These are phyloP conservation scores for Aspergillus persii DNA, from an alignment of 2,329 filamentous ascomycete genomes.

Conservation along the genomic window DNA sequence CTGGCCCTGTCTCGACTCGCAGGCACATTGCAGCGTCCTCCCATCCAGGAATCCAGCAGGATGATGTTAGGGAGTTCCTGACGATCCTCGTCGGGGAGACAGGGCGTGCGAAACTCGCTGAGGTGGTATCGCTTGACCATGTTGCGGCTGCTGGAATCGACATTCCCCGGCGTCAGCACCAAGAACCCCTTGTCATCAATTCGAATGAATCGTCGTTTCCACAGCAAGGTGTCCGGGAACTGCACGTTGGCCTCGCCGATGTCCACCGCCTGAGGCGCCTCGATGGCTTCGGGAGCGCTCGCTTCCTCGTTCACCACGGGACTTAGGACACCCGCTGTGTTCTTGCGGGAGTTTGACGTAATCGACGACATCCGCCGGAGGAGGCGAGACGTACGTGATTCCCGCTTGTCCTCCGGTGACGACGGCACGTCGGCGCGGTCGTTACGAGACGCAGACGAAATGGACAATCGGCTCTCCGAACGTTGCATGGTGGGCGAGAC, in stretches of 20 bases:
- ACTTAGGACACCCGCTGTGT: constrained; percentile 38
- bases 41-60: constrained; percentile 61
- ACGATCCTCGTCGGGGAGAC: constrained; percentile 81
- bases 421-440: constrained; percentile 37
- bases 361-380: constrained; percentile 66
- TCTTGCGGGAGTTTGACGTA: constrained; percentile 52
- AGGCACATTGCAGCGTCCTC: constrained; percentile 62
- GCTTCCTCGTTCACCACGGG: constrained; percentile 37
- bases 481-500: constrained; percentile 28
- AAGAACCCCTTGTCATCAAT: constrained; percentile 82
- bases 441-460: constrained; percentile 38
- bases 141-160: constrained; percentile 58
- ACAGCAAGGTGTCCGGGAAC: constrained; percentile 91
- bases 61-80: constrained; percentile 91
- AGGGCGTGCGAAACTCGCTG: constrained; percentile 75
- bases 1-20: constrained; percentile 56
- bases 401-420: constrained; percentile 51
- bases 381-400: constrained; percentile 59
- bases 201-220: constrained; percentile 88
- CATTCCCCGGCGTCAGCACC: constrained; percentile 69
- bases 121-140: constrained; percentile 80
- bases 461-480: constrained; percentile 41
- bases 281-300: constrained; percentile 29
- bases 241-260: constrained; percentile 94
- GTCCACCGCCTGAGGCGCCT: constrained; percentile 57